phyloP scores from a whole-genome alignment of 345 rosid genomes.

The Geranium brycei region DNA sequence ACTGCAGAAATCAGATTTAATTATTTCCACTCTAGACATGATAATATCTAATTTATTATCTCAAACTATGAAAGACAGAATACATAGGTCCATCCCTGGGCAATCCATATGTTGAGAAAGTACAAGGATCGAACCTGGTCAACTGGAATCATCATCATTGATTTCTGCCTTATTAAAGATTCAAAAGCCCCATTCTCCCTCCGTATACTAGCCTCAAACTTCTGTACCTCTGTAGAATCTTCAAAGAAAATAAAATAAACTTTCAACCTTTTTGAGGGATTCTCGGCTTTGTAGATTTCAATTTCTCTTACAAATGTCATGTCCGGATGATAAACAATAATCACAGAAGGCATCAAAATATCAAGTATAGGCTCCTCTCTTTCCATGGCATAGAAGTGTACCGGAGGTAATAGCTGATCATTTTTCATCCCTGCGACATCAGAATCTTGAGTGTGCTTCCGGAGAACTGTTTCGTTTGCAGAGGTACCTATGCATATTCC shows the following conservation, averaged over 20 bases:
- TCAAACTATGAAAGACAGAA: background rate
- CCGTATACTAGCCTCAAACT: slow-evolving; percentile 89
- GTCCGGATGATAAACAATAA: slow-evolving; percentile 89
- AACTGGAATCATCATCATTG: slow-evolving; percentile 90
- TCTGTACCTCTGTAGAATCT: slow-evolving; percentile 80
- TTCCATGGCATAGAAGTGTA: slow-evolving; percentile 72
- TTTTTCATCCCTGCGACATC: slow-evolving; percentile 5
- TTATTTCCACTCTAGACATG: no score
- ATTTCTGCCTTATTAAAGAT: slow-evolving; percentile 88
- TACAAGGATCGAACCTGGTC: slow-evolving; percentile 48
- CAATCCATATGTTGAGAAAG: background rate
- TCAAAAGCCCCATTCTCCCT: slow-evolving; percentile 93
- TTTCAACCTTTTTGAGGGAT: slow-evolving; percentile 60
- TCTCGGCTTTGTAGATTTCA: slow-evolving; percentile 88
- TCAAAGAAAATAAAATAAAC: slow-evolving; percentile 91
- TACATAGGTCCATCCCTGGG: background rate
- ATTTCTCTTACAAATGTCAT: slow-evolving; percentile 77
- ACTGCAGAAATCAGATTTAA: no score
- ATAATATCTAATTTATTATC: no score
- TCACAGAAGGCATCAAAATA: slow-evolving; percentile 55
- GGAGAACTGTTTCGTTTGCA: slow-evolving; percentile 13
- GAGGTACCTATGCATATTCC: slow-evolving; percentile 8
- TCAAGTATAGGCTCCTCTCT: slow-evolving; percentile 76
- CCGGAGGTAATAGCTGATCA: slow-evolving; percentile 47
- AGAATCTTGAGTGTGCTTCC: slow-evolving; percentile 13